phyloP scores from a whole-genome alignment of 352 stramenopile species.

The Phytophthora citricola region DNA sequence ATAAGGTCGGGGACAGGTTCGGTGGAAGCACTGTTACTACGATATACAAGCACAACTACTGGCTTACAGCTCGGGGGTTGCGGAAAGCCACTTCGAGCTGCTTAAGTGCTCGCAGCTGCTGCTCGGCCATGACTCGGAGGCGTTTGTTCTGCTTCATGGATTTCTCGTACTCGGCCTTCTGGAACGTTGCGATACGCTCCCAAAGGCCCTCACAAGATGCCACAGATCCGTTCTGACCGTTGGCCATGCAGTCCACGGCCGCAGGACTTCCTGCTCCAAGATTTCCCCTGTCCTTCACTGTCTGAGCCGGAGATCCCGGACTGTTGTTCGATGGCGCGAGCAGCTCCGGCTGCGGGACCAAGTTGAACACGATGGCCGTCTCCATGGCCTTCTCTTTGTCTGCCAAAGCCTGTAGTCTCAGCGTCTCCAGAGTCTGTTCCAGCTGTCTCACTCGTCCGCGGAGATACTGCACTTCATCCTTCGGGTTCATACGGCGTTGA shows the following conservation, averaged over 20 bases:
- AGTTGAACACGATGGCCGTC: conserved; percentile 36
- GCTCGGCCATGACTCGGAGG: conserved; percentile 38
- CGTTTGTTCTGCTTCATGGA: conserved; percentile 46
- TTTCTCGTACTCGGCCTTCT: conserved; percentile 36
- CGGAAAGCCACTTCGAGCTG: conserved; percentile 43
- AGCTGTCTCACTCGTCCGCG: conserved; percentile 23
- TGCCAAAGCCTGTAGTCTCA: conserved; percentile 27
- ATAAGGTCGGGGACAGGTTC: conserved; percentile 22
- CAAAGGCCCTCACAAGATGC: conserved; percentile 30
- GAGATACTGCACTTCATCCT: conserved; percentile 40
- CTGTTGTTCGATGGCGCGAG: conserved; percentile 14
- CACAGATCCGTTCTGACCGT: background rate
- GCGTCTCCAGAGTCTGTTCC: conserved; percentile 30
- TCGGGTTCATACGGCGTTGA: conserved; percentile 30
- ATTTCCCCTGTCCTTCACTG: conserved; percentile 6
- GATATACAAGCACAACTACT: conserved; percentile 29
- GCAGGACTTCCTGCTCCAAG: conserved; percentile 19
- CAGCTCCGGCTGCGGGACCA: conserved; percentile 31
- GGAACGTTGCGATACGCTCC: conserved; percentile 39
- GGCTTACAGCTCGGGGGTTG: conserved; percentile 34
- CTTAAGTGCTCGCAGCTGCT: conserved; percentile 44
- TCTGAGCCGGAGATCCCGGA: conserved; percentile 24
- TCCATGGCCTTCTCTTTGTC: conserved; percentile 35
- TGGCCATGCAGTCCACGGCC: conserved; percentile 14
- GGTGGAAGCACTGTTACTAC: conserved; percentile 31